These are phyloP conservation scores for Neoascochyta sp. DNA, from an alignment of 2,329 filamentous ascomycete species.

Conservation along the genomic window DNA sequence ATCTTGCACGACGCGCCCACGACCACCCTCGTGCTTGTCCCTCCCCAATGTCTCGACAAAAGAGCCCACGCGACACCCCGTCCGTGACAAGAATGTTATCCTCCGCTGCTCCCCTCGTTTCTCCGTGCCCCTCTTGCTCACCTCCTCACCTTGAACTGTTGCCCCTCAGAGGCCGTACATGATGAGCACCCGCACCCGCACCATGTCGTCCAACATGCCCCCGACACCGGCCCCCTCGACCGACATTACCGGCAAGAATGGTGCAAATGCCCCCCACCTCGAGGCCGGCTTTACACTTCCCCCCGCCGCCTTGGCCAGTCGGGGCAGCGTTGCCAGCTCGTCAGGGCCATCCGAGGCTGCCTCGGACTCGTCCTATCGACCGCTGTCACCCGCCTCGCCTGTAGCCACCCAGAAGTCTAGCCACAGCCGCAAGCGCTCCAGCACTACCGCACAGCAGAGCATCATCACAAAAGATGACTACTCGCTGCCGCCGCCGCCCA, in stretches of 20 bases:
- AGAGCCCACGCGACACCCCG: constrained; percentile 29
- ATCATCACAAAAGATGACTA: constrained; percentile 61
- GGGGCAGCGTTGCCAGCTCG: constrained; percentile 45
- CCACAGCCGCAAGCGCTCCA: constrained; percentile 32
- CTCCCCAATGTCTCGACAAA: constrained; percentile 20
- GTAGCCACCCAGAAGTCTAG: constrained; percentile 29
- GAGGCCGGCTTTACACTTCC: constrained; percentile 72
- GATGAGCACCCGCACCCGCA: constrained; percentile 20
- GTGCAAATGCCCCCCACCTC: constrained; percentile 56
- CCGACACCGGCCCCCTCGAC: constrained; percentile 77
- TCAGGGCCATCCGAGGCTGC: constrained; percentile 47
- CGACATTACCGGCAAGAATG: constrained; percentile 71
- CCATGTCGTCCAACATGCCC: constrained; percentile 65
- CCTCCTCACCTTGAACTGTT: constrained; percentile 3
- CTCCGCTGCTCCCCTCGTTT: constrained; percentile 6
- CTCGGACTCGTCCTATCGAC: constrained; percentile 53
- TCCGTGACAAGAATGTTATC: constrained; percentile 19
- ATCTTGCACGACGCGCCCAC: constrained; percentile 12
- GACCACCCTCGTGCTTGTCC: constrained; percentile 18
- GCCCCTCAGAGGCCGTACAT: constrained; percentile 6
- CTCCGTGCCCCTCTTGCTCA: constrained; percentile 9
- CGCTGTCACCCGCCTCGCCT: constrained; percentile 42
- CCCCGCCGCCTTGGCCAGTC: constrained; percentile 62
- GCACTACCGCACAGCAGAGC: constrained; percentile 23
- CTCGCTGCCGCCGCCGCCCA: constrained; percentile 85